Percentiles rank a stretch among this genome's conserved stretches.
Conservation (phyloP, 2,329 filamentous ascomycete species). For the Cytospora chrysosperma region DNA sequence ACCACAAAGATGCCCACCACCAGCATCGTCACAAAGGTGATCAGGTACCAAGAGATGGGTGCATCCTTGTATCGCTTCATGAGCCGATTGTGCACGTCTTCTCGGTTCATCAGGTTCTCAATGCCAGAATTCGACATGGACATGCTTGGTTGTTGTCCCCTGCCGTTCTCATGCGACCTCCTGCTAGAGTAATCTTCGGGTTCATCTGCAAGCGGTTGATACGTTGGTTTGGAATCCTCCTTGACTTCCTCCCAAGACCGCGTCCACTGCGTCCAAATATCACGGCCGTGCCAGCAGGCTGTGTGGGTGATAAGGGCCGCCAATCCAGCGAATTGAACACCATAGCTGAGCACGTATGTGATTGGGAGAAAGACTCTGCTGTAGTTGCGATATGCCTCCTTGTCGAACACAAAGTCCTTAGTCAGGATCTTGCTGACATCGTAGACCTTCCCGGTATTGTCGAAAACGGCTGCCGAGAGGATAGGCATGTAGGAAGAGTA, state of each 20-base stretch:
- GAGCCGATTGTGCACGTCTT: conserved; percentile 81
- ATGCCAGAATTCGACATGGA: conserved; percentile 37
- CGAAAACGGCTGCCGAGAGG: conserved; percentile 79
- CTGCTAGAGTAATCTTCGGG: conserved; percentile 19
- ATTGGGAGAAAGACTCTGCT: conserved; percentile 83
- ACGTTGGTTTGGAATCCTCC: conserved; percentile 48
- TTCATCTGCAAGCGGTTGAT: conserved; percentile 45
- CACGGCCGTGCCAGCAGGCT: conserved; percentile 77
- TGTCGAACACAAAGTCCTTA: conserved; percentile 73
- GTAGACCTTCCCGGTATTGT: conserved; percentile 78
- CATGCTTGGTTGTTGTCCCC: conserved; percentile 7
- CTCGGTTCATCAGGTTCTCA: conserved; percentile 62
- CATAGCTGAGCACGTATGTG: conserved; percentile 84
- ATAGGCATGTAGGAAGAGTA: conserved; percentile 87
- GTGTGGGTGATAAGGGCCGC: conserved; percentile 80
- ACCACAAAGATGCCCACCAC: conserved; percentile 80
- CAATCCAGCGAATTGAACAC: conserved; percentile 79
- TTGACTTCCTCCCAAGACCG: conserved; percentile 64
- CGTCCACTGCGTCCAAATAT: conserved; percentile 77
- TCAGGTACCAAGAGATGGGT: conserved; percentile 76
- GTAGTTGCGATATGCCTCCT: conserved; percentile 73
- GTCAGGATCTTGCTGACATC: conserved; percentile 80
- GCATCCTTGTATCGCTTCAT: conserved; percentile 84
- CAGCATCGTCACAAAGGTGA: conserved; percentile 73
- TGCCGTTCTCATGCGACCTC: conserved; percentile 3